Conservation (phyloP, 352 stramenopile species). For the Phytophthora aleatoria region DNA sequence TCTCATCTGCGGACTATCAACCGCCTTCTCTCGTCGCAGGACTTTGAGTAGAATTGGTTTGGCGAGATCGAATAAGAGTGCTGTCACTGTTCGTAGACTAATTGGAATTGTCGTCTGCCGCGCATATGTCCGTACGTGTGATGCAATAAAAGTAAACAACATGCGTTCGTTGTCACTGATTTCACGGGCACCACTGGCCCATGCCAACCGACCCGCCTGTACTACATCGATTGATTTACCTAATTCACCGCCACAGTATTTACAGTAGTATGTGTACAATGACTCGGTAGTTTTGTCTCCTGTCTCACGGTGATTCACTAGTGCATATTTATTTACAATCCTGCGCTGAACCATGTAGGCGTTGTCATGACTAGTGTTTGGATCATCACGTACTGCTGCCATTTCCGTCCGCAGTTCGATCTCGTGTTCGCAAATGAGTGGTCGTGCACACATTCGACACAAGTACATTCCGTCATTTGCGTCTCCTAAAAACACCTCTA, state of each 20-base stretch:
- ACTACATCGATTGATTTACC: not conserved
- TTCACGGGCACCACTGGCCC: not conserved
- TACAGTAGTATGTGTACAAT: not conserved
- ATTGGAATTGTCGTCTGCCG: not conserved
- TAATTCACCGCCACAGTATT: not conserved
- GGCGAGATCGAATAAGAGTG: not conserved
- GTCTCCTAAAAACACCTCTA: not conserved
- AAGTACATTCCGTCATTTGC: not conserved
- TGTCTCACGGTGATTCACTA: not conserved
- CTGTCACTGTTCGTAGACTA: not conserved
- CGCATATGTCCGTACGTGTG: not conserved
- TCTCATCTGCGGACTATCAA: not conserved
- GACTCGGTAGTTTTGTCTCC: not conserved
- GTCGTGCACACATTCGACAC: not conserved
- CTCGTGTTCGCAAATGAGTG: not conserved
- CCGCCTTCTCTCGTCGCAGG: not conserved
- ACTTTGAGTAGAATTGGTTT: not conserved
- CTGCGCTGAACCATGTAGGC: not conserved
- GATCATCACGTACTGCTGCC: not conserved
- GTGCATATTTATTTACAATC: not conserved
- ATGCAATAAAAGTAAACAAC: not conserved
- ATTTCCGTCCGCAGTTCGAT: not conserved
- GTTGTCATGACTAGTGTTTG: not conserved
- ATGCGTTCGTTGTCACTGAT: not conserved
- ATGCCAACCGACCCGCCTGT: not conserved